Evolutionary conservation across 1,139 yeast species (phyloP).

Genomic region (Candida pseudoviswanathii): DNA sequence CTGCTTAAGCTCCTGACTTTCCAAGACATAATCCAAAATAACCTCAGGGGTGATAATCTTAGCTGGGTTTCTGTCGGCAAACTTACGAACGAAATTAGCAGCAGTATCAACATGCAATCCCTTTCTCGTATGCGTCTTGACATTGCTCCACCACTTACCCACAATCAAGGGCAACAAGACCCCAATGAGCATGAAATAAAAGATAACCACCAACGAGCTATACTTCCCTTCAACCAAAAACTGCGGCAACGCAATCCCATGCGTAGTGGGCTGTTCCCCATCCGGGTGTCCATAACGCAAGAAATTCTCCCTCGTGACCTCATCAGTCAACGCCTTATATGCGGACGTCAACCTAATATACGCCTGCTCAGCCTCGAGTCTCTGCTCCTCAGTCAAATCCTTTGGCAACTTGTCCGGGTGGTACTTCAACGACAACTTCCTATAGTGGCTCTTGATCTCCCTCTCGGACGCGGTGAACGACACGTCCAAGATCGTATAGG

Average conservation of each 20-base stretch:
- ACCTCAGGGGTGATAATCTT: conserved; percentile 62
- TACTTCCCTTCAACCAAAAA: conserved; percentile 85
- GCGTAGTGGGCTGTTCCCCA: conserved; percentile 93
- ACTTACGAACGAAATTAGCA: conserved; percentile 60
- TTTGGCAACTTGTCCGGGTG: conserved; percentile 92
- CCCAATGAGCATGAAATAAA: conserved; percentile 75
- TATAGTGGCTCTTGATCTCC: conserved; percentile 79
- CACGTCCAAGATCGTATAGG: conserved; percentile 83
- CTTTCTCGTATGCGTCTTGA: conserved; percentile 76
- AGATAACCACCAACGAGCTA: conserved; percentile 62
- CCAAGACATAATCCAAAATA: conserved; percentile 62
- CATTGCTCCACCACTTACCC: conserved; percentile 87
- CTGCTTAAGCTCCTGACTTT: conserved; percentile 62
- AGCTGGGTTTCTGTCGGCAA: conserved; percentile 78
- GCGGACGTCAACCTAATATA: conserved; percentile 89
- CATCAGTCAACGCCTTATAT: conserved; percentile 93
- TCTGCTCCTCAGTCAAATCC: conserved; percentile 64
- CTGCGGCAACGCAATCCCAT: conserved; percentile 94
- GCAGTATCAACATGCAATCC: conserved; percentile 88
- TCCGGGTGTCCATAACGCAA: conserved; percentile 95
- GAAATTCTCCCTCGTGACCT: conserved; percentile 77
- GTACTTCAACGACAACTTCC: conserved; percentile 81
- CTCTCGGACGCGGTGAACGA: conserved; percentile 68
- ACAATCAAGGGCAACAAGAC: conserved; percentile 78
- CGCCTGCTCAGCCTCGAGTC: conserved; percentile 64